phyloP scores from a whole-genome alignment of 805 yeast species.

The Candida insectorum region DNA sequence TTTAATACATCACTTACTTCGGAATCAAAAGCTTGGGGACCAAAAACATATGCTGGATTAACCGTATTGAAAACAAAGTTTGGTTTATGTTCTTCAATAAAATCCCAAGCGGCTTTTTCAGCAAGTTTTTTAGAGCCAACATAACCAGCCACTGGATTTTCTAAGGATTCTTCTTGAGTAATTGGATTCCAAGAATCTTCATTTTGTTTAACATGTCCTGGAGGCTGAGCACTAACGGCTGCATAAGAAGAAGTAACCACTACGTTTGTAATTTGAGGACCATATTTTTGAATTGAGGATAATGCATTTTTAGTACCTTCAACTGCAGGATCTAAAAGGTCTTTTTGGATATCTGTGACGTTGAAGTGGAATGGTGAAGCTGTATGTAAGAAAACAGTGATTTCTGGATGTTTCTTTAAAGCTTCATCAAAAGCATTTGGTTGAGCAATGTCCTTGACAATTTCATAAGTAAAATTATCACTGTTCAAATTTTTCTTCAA shows the following conservation, averaged over 20 bases:
- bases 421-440: constrained; percentile 44
- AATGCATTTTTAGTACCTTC: constrained; percentile 51
- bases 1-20: constrained; percentile 28
- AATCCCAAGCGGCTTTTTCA: constrained; percentile 61
- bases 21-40: constrained; percentile 47
- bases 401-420: constrained; percentile 45
- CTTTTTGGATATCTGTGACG: constrained; percentile 43
- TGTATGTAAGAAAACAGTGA: constrained; percentile 53
- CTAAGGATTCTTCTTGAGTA: constrained; percentile 45
- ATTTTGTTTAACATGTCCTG: too few relatives aligned
- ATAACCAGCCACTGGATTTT: constrained; percentile 43
- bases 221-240: constrained; percentile 37
- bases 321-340: constrained; percentile 53
- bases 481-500: constrained; percentile 24
- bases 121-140: constrained; percentile 59
- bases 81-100: constrained; percentile 25
- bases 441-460: constrained; percentile 45
- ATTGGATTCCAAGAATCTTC: constrained; percentile 46
- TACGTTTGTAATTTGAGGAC: constrained; percentile 37
- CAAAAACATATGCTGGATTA: constrained; percentile 56
- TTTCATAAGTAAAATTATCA: constrained; percentile 35
- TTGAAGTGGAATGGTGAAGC: constrained; percentile 57
- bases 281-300: constrained; percentile 40
- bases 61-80: constrained; percentile 44
- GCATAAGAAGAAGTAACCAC: constrained; percentile 54